These are phyloP conservation scores for Colletotrichum tabaci DNA, from an alignment of 2,329 filamentous ascomycete species.

Conservation along the genomic window DNA sequence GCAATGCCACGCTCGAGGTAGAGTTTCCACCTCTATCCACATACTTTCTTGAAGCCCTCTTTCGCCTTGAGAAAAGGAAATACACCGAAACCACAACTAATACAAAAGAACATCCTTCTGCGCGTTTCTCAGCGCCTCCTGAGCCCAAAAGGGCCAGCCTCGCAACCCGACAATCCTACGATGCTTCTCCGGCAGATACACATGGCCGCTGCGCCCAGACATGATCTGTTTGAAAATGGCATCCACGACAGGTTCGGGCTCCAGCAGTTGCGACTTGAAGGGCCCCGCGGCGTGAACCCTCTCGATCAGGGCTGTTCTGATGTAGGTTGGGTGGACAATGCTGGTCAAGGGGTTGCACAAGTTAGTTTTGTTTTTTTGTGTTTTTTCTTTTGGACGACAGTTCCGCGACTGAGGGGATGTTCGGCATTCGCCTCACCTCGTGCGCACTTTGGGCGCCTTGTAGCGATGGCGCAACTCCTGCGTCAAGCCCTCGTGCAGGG, in stretches of 20 bases:
- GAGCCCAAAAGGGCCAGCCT: constrained; percentile 17
- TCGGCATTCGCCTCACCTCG: constrained; percentile 43
- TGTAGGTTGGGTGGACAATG: constrained; percentile 25
- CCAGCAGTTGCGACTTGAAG: constrained; percentile 26
- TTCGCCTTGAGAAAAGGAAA: no score
- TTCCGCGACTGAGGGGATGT: not conserved
- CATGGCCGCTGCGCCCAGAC: constrained; percentile 33
- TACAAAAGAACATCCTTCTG: constrained; percentile 10
- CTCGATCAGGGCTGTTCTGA: constrained; percentile 30
- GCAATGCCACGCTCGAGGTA: no score
- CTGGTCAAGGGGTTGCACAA: not conserved
- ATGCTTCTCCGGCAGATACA: constrained; percentile 19
- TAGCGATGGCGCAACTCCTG: constrained; percentile 55
- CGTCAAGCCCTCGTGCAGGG: constrained; percentile 65
- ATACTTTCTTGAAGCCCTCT: no score
- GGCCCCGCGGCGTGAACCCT: constrained; percentile 12
- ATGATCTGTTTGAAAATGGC: constrained; percentile 29
- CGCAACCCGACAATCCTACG: not conserved
- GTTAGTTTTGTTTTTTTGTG: not conserved
- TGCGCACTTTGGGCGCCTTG: constrained; percentile 55
- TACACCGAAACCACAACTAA: not conserved
- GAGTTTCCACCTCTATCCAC: no score
- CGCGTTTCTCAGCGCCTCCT: constrained; percentile 13
- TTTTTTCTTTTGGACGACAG: not conserved
- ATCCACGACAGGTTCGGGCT: constrained; percentile 29